Evolutionary conservation across 164 flowering plant species (phyloP), one percentile per base, ranked within the genome.

Genomic region (Vitis rotundifolia): DNA sequence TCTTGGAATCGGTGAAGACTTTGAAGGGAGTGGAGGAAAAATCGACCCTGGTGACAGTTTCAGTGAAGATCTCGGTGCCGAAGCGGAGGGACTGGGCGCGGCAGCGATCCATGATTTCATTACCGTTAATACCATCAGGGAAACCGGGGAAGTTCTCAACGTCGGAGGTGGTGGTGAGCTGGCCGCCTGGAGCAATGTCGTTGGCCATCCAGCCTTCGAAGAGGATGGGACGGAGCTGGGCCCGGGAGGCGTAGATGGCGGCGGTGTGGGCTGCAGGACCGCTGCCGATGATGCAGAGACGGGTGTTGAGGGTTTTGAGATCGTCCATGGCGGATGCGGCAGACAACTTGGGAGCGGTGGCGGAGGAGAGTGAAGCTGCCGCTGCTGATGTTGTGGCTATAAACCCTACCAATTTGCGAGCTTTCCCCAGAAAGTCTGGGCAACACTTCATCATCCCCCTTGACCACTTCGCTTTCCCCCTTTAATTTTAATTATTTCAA

Each of bases 201-300:
- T 92, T 92, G 72, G 97, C 99, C 98, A 91, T 89, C 92, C 89
- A 89, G 2, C 99, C 99, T 64, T 96, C 98, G 66, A 96, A 96
- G 49, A 96, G 86, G 64, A 96, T 71, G 12, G 99, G 99, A 63
- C 84, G 84, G 72, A 96, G 92, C 79, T 92, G 91, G 1, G 99
- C 99, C 0, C 99, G 87, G 10, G 98, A 83, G 16, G 97, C 86
- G 79, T 96, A 93, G 71, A 96, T 89, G 50, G 99, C 98, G 1
- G 98, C 98, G 1, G 99, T 96, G 83, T 96, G 97, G 37, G 89
- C 99, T 0, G 98, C 97, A 8, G 98, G 99, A 59, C 99, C 98
- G 63, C 94, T 88, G 6, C 99, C 99, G 75, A 95, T 86, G 76
- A 96, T 91, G 83, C 99, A 95, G 64, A 95, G 73, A 56, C 86